phyloP scores from a whole-genome alignment of 2,329 filamentous ascomycete species.

The Fusarium lyarnte region DNA sequence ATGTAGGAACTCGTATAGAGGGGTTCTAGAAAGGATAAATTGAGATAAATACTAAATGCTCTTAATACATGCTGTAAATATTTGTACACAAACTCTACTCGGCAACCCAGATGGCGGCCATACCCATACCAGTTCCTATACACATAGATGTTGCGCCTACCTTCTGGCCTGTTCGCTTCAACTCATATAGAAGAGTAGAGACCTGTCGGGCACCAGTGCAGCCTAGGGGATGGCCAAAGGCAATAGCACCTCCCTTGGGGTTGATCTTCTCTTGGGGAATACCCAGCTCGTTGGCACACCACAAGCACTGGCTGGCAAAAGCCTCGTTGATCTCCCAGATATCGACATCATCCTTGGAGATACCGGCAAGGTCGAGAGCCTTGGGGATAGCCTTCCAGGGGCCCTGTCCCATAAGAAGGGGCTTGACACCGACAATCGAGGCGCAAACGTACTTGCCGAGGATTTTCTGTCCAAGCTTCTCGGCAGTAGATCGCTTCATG shows the following conservation, averaged over 20 bases:
- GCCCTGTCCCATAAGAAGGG: slow-evolving; percentile 94
- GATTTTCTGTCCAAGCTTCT: slow-evolving; percentile 87
- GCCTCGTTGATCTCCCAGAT: slow-evolving; percentile 99
- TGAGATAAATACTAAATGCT: slow-evolving; percentile 18
- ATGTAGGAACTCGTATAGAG: slow-evolving; percentile 62
- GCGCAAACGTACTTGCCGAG: slow-evolving; percentile 92
- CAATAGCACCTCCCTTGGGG: slow-evolving; percentile 96
- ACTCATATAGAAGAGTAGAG: slow-evolving; percentile 88
- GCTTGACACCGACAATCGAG: slow-evolving; percentile 87
- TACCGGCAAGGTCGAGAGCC: slow-evolving; percentile 86
- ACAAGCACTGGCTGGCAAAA: slow-evolving; percentile 93
- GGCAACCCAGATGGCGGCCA: slow-evolving; percentile 95
- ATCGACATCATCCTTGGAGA: slow-evolving; percentile 90
- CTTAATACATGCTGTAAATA: slow-evolving; percentile 35
- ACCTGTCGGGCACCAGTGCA: slow-evolving; percentile 96
- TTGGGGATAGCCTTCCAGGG: slow-evolving; percentile 97
- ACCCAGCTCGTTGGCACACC: slow-evolving; percentile 89
- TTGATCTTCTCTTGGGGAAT: slow-evolving; percentile 90
- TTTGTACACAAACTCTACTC: slow-evolving; percentile 68
- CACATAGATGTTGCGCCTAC: slow-evolving; percentile 97
- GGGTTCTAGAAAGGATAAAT: slow-evolving; percentile 54
- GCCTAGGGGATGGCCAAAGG: slow-evolving; percentile 93
- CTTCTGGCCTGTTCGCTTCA: slow-evolving; percentile 84
- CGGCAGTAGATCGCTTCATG: slow-evolving; percentile 93
- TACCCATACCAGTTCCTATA: slow-evolving; percentile 95